phyloP scores from a whole-genome alignment of 805 yeast species.

The Saccharomycopsis microspora region DNA sequence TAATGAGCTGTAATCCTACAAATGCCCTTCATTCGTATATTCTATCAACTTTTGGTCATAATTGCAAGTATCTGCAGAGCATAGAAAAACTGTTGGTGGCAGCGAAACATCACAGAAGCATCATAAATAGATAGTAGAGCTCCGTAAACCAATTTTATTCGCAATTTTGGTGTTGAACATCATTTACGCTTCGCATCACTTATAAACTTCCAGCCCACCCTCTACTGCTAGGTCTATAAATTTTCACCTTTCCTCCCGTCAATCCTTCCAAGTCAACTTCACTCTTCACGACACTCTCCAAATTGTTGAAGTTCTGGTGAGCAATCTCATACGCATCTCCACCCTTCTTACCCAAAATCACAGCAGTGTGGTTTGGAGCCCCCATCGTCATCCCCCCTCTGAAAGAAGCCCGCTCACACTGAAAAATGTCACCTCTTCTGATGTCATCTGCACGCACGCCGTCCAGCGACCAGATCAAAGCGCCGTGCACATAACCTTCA shows the following conservation, averaged over 20 bases:
- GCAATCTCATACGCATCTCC: constrained; percentile 24
- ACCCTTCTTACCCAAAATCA: constrained; percentile 18
- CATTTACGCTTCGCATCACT: not conserved
- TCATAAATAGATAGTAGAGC: too few relatives aligned
- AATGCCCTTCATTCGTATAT: too few relatives aligned
- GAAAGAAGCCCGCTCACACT: constrained; percentile 32
- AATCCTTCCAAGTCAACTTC: constrained; percentile 28
- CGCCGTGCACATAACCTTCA: constrained; percentile 35
- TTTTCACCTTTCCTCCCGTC: constrained; percentile 30
- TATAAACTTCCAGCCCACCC: constrained; percentile 30
- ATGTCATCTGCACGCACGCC: constrained; percentile 28
- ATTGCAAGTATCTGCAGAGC: too few relatives aligned
- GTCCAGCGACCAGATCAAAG: constrained; percentile 19
- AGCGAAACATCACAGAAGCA: too few relatives aligned
- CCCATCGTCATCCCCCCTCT: constrained; percentile 31
- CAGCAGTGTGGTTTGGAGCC: constrained; percentile 41
- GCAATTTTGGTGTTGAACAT: not conserved
- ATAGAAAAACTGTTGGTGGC: too few relatives aligned
- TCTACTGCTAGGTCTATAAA: constrained; percentile 36
- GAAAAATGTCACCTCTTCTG: constrained; percentile 45
- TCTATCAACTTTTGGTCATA: too few relatives aligned
- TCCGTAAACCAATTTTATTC: not conserved
- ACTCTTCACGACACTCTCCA: constrained; percentile 29
- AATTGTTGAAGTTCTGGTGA: constrained; percentile 40
- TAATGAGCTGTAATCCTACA: too few relatives aligned